Conservation (phyloP, 2,329 filamentous ascomycete genomes). For the Fusarium decemcellulare region DNA sequence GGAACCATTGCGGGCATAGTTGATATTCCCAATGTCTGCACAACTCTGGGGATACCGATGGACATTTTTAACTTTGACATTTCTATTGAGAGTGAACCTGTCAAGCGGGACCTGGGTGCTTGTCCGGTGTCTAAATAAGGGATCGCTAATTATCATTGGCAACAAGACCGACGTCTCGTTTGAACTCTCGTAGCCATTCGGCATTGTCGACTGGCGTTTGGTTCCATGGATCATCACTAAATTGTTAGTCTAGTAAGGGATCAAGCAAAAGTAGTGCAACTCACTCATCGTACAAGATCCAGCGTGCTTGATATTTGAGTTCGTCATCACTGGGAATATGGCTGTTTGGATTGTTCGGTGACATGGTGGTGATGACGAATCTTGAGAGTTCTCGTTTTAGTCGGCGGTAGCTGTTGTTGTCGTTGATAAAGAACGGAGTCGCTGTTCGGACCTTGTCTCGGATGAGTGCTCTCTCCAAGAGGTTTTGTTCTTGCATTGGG, state of each 20-base stretch:
- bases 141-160: background rate
- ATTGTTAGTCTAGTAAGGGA: background rate
- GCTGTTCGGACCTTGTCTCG: slow-evolving; percentile 33
- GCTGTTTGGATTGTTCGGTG: slow-evolving; percentile 35
- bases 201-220: slow-evolving; percentile 41
- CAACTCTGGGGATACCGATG: slow-evolving; percentile 88
- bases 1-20: slow-evolving; percentile 92
- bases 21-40: slow-evolving; percentile 92
- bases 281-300: slow-evolving; percentile 41
- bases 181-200: slow-evolving; percentile 41
- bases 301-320: slow-evolving; percentile 35
- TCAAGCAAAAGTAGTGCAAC: background rate
- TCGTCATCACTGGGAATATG: slow-evolving; percentile 38
- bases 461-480: slow-evolving; percentile 10
- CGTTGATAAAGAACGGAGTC: slow-evolving; percentile 38
- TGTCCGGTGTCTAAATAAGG: slow-evolving; percentile 35
- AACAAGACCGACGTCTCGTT: slow-evolving; percentile 37
- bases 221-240: slow-evolving; percentile 41
- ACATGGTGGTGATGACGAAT: slow-evolving; percentile 39
- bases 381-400: slow-evolving; percentile 30
- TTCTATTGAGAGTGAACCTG: slow-evolving; percentile 69
- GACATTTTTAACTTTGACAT: slow-evolving; percentile 98
- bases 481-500: background rate
- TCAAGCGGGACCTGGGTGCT: slow-evolving; percentile 50
- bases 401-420: slow-evolving; percentile 38